Evolutionary conservation across 1,139 yeast genomes (phyloP).

Genomic region (Pichia sp.): DNA sequence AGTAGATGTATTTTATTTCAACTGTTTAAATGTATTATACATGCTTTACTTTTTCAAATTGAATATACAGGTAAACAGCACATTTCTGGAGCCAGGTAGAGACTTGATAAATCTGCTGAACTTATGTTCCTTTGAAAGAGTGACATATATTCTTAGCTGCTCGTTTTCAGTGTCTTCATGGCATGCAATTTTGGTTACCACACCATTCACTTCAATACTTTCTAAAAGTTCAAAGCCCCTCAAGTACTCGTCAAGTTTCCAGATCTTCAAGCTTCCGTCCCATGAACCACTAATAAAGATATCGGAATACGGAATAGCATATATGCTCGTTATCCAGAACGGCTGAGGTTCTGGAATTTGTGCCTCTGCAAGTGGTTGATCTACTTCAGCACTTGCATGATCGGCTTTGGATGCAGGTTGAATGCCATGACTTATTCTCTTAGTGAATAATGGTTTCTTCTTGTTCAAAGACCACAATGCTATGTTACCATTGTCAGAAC

Average conservation of each 20-base stretch:
- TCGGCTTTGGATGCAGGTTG: constrained; percentile 46
- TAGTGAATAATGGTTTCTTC: constrained; percentile 75
- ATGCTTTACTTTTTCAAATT: constrained; percentile 8
- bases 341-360: constrained; percentile 73
- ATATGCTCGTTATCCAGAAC: constrained; percentile 76
- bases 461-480: constrained; percentile 85
- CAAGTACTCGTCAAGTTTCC: constrained; percentile 68
- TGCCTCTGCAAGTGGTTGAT: constrained; percentile 36
- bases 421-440: constrained; percentile 74
- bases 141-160: constrained; percentile 55
- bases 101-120: constrained; percentile 73
- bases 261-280: constrained; percentile 68
- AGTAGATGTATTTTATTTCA: too few species aligned
- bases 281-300: constrained; percentile 84
- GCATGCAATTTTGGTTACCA: constrained; percentile 63
- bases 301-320: constrained; percentile 88
- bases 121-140: constrained; percentile 79
- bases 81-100: constrained; percentile 45
- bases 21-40: background rate
- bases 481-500: constrained; percentile 89
- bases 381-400: constrained; percentile 67
- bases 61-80: constrained; percentile 45
- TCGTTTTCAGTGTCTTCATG: constrained; percentile 45
- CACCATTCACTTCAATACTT: constrained; percentile 59
- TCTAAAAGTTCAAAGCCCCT: constrained; percentile 57